Conservation (phyloP, 192 early-diverging fungal genomes). For the Ambispora gerdemannii region DNA sequence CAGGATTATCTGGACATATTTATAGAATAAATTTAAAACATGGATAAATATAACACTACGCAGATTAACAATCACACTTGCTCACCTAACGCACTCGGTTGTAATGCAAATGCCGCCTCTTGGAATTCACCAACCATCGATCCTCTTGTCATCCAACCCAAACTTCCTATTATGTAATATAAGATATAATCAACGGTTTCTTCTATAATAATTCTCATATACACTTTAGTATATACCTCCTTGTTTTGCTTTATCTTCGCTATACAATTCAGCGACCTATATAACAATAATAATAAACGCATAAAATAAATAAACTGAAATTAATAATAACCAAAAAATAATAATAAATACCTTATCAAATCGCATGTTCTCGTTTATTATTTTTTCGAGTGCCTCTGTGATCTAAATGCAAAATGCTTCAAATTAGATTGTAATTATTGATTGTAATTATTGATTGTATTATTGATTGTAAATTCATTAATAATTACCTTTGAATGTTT, state of each 20-base stretch:
- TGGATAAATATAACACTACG: neutral
- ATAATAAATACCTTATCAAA: conserved; percentile 54
- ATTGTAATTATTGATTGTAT: too few relatives aligned
- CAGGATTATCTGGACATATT: conserved; percentile 46
- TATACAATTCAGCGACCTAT: conserved; percentile 68
- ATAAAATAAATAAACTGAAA: conserved; percentile 7
- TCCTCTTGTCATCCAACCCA: conserved; percentile 77
- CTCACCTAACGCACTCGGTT: conserved; percentile 60
- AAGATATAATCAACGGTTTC: too few relatives aligned
- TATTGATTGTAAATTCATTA: too few relatives aligned
- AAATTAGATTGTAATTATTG: conserved; percentile 19
- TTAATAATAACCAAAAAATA: conserved; percentile 6
- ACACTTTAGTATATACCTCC: conserved; percentile 51
- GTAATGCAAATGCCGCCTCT: conserved; percentile 74
- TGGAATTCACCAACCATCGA: conserved; percentile 70
- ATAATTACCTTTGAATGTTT: conserved; percentile 65
- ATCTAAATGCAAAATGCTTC: conserved; percentile 35
- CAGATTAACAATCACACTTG: neutral
- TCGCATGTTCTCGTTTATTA: conserved; percentile 40
- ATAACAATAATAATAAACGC: neutral
- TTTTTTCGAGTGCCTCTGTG: conserved; percentile 17
- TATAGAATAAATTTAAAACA: neutral
- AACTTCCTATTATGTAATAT: conserved; percentile 34
- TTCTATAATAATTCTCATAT: too few relatives aligned
- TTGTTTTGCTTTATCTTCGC: conserved; percentile 80